Base-by-base conservation (phyloP, 2,329 filamentous ascomycete genomes). In the Aspergillus tubingensis region DNA sequence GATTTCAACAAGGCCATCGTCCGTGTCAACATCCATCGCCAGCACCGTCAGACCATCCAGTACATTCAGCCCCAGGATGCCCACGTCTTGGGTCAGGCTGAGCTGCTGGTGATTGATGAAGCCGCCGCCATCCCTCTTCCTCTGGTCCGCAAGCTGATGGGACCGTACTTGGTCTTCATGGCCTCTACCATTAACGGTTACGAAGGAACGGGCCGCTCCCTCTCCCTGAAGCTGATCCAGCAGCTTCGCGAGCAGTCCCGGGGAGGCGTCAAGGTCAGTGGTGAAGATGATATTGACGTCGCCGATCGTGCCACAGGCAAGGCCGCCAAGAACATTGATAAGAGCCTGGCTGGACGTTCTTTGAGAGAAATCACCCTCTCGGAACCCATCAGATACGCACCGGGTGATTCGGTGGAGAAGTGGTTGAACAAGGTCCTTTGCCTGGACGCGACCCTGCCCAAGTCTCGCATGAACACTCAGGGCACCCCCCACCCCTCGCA, bases 1-100 rank as follows among this genome's bases (percentile, higher is more conserved):
- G 94, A 97, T 67, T 97, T 98, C 82, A 97, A 98, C 83, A 99
- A 99, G 81, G 95, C 95, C 3, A 96, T 99, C 72, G 95, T 99
- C 19, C 85, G 95, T 55, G 95, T 99, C 66, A 98, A 99, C 78
- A 88, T 99, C 52, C 92, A 98, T 80, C 85, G 93, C 64, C 89
- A 96, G 70, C 95, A 99, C 79, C 88, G 95, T 48, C 95, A 99
- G 78, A 98, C 95, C 0, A 99, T 99, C 52, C 95, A 99, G 76
- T 99, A 99, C 74, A 97, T 99, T 66, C 90, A 96, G 67, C 96
- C 95, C 0, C 92, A 99, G 77, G 95, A 99, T 78, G 89, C 93
- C 2, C 94, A 99, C 74, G 92, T 96, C 19, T 82, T 99, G 2
- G 95, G 95, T 25, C 95, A 99, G 76, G 95, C 95, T 3, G 95